Conservation (phyloP, 331 rosid genomes). For the Pyrus hybrid region DNA sequence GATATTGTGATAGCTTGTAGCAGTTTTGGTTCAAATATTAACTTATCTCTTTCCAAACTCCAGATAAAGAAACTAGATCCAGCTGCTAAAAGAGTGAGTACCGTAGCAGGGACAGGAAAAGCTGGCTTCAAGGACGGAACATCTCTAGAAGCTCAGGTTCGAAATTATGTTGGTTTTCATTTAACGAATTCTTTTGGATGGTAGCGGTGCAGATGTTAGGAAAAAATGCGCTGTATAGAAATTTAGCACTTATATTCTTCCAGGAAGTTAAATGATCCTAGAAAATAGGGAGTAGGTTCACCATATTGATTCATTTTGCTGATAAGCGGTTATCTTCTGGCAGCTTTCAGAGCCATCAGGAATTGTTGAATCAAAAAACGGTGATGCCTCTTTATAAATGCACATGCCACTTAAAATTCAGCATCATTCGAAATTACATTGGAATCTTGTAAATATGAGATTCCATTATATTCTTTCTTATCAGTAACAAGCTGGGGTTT, state of each 20-base stretch:
- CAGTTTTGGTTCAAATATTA: background rate
- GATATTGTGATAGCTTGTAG: background rate
- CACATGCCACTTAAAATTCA: background rate
- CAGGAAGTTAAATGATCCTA: background rate
- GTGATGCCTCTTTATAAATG: slow-evolving; percentile 28
- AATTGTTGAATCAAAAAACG: slow-evolving; percentile 56
- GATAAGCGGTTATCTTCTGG: slow-evolving; percentile 29
- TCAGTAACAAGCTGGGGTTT: background rate
- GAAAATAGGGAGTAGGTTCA: background rate
- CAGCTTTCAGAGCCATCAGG: slow-evolving; percentile 99
- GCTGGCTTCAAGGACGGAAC: slow-evolving; percentile 88
- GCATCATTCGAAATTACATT: background rate
- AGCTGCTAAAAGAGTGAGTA: slow-evolving; percentile 62
- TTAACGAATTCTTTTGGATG: background rate
- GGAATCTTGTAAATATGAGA: background rate
- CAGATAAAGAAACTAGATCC: slow-evolving; percentile 93
- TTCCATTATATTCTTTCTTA: background rate
- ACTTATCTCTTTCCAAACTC: slow-evolving; percentile 7
- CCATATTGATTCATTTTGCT: background rate
- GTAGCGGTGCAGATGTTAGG: background rate
- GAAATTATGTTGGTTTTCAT: slow-evolving; percentile 5
- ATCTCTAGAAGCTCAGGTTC: slow-evolving; percentile 73
- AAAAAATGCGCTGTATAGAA: background rate
- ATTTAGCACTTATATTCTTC: slow-evolving; percentile 6
- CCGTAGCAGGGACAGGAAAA: slow-evolving; percentile 86